These are phyloP conservation scores for Shiraia bambusicola DNA, from an alignment of 2,329 filamentous ascomycete genomes.

Conservation along the genomic window DNA sequence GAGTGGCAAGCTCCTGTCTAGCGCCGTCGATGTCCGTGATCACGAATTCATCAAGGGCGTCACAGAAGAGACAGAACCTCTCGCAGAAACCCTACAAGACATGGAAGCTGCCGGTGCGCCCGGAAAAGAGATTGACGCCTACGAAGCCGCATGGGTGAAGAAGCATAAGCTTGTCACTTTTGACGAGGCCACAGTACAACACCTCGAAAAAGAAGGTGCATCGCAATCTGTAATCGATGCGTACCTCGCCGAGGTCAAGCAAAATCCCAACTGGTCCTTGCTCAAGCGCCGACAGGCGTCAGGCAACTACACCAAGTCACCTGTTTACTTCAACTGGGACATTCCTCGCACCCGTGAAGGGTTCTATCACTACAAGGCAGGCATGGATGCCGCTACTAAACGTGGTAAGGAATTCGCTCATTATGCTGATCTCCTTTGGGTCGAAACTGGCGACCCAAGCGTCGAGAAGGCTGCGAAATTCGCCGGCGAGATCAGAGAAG, in stretches of 20 bases:
- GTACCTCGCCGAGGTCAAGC: conserved; percentile 64
- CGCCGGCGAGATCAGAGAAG: conserved; percentile 70
- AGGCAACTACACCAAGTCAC: conserved; percentile 63
- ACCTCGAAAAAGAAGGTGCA: conserved; percentile 68
- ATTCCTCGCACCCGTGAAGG: conserved; percentile 90
- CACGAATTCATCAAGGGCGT: conserved; percentile 96
- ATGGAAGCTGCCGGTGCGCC: conserved; percentile 83
- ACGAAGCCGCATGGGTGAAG: conserved; percentile 87
- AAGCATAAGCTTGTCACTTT: conserved; percentile 82
- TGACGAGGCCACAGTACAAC: conserved; percentile 81
- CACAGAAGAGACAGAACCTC: conserved; percentile 72
- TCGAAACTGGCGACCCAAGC: conserved; percentile 88
- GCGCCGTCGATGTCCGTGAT: conserved; percentile 88
- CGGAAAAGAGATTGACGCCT: conserved; percentile 78
- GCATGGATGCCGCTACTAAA: conserved; percentile 85
- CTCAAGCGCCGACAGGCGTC: conserved; percentile 74
- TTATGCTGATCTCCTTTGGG: conserved; percentile 93
- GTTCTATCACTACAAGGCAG: conserved; percentile 85
- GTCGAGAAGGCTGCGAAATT: conserved; percentile 76
- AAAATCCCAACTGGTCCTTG: conserved; percentile 74
- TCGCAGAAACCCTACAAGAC: conserved; percentile 83
- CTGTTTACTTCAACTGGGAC: conserved; percentile 86
- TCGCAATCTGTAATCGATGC: conserved; percentile 63
- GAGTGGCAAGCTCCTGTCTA: conserved; percentile 85
- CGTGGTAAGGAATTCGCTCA: conserved; percentile 88